phyloP scores from a whole-genome alignment of 352 stramenopile genomes.

The Thalassiosira exigua region DNA sequence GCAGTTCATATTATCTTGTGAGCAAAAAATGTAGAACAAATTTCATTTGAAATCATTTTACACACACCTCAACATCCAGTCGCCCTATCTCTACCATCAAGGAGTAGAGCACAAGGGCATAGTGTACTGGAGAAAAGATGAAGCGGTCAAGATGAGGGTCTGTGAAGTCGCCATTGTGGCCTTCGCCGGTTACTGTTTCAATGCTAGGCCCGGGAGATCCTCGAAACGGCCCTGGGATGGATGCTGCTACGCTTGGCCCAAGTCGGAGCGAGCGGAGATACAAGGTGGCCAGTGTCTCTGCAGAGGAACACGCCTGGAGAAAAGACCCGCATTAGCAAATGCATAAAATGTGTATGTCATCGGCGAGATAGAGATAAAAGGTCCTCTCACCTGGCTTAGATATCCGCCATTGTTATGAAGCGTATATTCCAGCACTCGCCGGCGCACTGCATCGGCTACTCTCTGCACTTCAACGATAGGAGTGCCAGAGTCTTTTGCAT shows the following conservation, averaged over 20 bases:
- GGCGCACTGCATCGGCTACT: conserved; percentile 21
- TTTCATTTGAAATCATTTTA: no score
- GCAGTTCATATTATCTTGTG: no score
- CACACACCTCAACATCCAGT: conserved; percentile 28
- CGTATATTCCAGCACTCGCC: conserved; percentile 36
- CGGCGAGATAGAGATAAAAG: no score
- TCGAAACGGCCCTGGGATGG: conserved; percentile 23
- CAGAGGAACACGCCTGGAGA: conserved; percentile 29
- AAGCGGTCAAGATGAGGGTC: conserved; percentile 25
- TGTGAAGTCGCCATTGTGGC: conserved; percentile 34
- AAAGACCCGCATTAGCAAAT: no score
- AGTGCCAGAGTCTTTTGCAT: not conserved
- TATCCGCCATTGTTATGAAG: conserved; percentile 44
- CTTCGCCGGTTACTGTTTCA: conserved; percentile 28
- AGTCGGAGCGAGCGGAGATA: conserved; percentile 33
- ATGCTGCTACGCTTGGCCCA: conserved; percentile 26
- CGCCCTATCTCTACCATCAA: conserved; percentile 36
- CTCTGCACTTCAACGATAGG: conserved; percentile 18
- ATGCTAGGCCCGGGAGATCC: conserved; percentile 15
- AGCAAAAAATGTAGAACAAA: no score
- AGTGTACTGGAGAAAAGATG: conserved; percentile 44
- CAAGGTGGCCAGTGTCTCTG: conserved; percentile 32
- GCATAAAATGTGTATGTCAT: no score
- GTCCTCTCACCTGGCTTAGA: no score
- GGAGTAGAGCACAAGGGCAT: conserved; percentile 30